Evolutionary conservation across 768 basidiomycete species (phyloP).

Genomic region (Artomyces pyxidatus): DNA sequence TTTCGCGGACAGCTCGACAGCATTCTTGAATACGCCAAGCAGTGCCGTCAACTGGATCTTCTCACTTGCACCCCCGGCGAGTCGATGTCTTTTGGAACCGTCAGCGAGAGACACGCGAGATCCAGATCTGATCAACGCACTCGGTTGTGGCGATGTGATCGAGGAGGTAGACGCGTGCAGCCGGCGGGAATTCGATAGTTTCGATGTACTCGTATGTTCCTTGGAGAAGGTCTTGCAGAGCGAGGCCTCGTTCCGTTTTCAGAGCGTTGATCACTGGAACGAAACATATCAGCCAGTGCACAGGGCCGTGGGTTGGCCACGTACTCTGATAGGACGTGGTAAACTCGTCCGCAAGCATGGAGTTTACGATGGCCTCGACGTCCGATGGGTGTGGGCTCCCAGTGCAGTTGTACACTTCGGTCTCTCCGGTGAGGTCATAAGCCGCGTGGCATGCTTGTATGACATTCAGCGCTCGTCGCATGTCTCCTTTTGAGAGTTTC

Average conservation of each 20-base stretch:
- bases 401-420: slow-evolving; percentile 93
- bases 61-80: slow-evolving; percentile 89
- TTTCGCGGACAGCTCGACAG: slow-evolving; percentile 68
- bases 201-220: slow-evolving; percentile 90
- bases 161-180: slow-evolving; percentile 83
- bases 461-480: slow-evolving; percentile 93
- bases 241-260: slow-evolving; percentile 89
- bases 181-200: slow-evolving; percentile 76
- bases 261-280: slow-evolving; percentile 73
- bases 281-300: background rate
- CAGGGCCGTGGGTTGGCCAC: slow-evolving; percentile 14
- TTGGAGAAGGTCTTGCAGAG: slow-evolving; percentile 86
- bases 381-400: slow-evolving; percentile 94
- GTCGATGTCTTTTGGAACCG: slow-evolving; percentile 54
- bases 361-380: slow-evolving; percentile 87
- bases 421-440: slow-evolving; percentile 81
- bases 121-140: slow-evolving; percentile 38
- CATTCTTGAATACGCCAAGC: slow-evolving; percentile 88
- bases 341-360: slow-evolving; percentile 95
- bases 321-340: slow-evolving; percentile 80
- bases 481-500: slow-evolving; percentile 94
- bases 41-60: slow-evolving; percentile 91
- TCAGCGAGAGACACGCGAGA: background rate
- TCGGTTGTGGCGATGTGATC: slow-evolving; percentile 95
- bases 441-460: slow-evolving; percentile 98